Percentiles rank a stretch among this genome's conserved stretches.
phyloP scores from a whole-genome alignment of 106 monocot species.

The Allium fistulosum region DNA sequence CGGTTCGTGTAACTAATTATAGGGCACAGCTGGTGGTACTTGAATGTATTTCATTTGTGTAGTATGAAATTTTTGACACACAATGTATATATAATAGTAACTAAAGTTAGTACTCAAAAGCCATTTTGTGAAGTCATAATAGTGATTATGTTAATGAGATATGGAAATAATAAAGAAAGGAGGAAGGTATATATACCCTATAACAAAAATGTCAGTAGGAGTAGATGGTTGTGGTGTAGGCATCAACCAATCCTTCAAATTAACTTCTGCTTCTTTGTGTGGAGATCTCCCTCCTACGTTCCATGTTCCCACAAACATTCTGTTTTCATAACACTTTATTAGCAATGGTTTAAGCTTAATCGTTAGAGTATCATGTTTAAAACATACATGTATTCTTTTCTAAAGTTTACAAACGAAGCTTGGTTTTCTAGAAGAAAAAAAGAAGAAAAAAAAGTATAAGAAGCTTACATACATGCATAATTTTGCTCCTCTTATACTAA shows the following conservation, averaged over 20 bases:
- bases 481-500: not conserved
- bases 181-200: not conserved
- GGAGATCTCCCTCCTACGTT: slow-evolving; percentile 83
- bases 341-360: not conserved
- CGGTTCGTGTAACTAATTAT: not conserved
- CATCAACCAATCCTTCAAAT: slow-evolving; percentile 40
- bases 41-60: not conserved
- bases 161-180: not conserved
- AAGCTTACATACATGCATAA: not conserved
- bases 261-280: slow-evolving; percentile 14
- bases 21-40: not conserved
- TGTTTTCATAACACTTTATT: slow-evolving; percentile 3
- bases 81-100: not conserved
- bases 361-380: not conserved
- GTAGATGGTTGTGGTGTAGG: slow-evolving; percentile 1
- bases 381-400: not conserved
- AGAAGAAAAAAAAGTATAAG: not conserved
- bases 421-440: not conserved
- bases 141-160: not conserved
- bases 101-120: not conserved
- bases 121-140: not conserved
- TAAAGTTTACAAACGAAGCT: not conserved
- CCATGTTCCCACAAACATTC: slow-evolving; percentile 95
- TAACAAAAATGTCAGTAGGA: slow-evolving; percentile 5
- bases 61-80: not conserved